These are phyloP conservation scores for Hericium alpestre DNA, from an alignment of 768 basidiomycete species.

Conservation along the genomic window DNA sequence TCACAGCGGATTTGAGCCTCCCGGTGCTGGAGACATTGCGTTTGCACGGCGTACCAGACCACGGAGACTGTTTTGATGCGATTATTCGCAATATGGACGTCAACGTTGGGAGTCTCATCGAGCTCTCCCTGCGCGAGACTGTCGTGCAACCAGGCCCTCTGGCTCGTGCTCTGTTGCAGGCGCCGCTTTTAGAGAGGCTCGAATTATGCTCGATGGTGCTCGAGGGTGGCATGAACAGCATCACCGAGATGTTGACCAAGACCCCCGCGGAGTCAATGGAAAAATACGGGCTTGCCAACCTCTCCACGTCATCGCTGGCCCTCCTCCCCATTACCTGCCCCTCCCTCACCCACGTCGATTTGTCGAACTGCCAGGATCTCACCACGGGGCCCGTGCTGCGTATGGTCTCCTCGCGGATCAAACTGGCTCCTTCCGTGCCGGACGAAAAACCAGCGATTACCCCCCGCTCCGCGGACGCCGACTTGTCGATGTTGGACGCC, in stretches of 20 bases:
- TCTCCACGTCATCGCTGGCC: not conserved
- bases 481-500: not conserved
- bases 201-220: not conserved
- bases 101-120: conserved; percentile 1
- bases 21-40: not conserved
- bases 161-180: not conserved
- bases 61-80: not conserved
- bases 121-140: conserved; percentile 2
- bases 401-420: conserved; percentile 7
- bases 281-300: not conserved
- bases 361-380: conserved; percentile 5
- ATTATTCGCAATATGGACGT: not conserved
- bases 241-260: conserved; percentile 1
- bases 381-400: conserved; percentile 10
- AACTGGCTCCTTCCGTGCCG: not conserved
- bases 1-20: too few species aligned
- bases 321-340: conserved; percentile 9
- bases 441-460: not conserved
- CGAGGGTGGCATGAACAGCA: not conserved
- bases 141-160: not conserved
- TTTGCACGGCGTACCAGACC: not conserved
- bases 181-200: conserved; percentile 2
- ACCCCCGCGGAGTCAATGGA: not conserved
- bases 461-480: not conserved
- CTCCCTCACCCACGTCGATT: conserved; percentile 4